Base-by-base conservation (phyloP, 495 filamentous ascomycete species). In the Lentithecium fluviatile region DNA sequence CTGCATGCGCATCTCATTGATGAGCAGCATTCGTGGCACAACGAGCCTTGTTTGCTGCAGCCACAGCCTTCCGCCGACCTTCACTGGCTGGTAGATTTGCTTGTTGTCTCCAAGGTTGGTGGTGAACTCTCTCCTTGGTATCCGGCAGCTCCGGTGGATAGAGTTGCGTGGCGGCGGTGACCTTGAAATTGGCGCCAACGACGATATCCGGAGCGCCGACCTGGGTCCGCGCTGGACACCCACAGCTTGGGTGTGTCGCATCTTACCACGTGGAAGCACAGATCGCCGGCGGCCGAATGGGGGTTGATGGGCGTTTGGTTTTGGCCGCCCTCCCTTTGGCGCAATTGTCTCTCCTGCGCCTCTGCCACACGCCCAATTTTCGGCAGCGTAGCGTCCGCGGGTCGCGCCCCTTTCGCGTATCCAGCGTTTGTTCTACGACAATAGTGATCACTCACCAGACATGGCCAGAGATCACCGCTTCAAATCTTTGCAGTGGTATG, bases 271-370 rank as follows among this genome's bases (percentile, higher is more conserved):
- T 63, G 60, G 60, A 58, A 43, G 46, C 56, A 40, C 21, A 46
- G 56, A 45, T 36, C 54, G n/a, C 54, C 7, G 7, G 8, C 21
- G 55, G 38, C 38, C 12, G 43, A 15, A 38, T 48, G 19, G 55
- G 19, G 13, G 4, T 21, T 3, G 13, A 15, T 52, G 23, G 6
- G 24, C 24, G 12, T 52, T 52, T 36, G 49, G 25, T 52, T 52
- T 37, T 52, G 17, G 3, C 2, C 29, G 29, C 15, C 50, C 2
- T 19, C 26, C 12, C 32, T 60, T 60, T 43, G 3, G 56, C 56
- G 56, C 56, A 60, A 52, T 51, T 52, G 56, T 52, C 47, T 60
- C 56, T 60, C 56, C n/a, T n/a, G n/a, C n/a, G n/a, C n/a, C n/a
- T n/a, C n/a, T n/a, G n/a, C n/a, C n/a, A n/a, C n/a, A n/a, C n/a